Evolutionary conservation across 208 protist species (phyloP), one percentile per base, ranked within the genome.

Genomic region (Angomonas ambiguus): DNA sequence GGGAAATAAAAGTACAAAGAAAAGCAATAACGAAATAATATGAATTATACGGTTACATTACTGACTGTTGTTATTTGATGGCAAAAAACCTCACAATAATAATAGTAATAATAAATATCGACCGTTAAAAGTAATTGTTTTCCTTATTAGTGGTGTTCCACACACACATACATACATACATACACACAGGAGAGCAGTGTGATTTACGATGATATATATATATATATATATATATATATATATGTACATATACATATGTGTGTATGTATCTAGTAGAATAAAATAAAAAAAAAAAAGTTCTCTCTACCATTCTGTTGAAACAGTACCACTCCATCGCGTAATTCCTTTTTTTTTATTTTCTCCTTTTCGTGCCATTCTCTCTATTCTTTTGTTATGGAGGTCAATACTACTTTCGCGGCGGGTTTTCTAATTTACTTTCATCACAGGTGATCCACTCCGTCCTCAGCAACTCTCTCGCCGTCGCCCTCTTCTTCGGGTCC

Each of bases 391-490:
- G 61, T 55, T 41, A 3, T 16, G 18, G n/a, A 3, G 41, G 16
- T 65, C 61, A 48, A 48, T 48, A 11, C 13, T 11, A 48, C 11
- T 11, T 48, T 48, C 13, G n/a, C n/a, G 49, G 49, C 41, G 8
- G 63, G 58, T 20, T 30, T 62, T 53, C 45, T 72, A 62, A 24
- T 93, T 25, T 25, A 24, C n/a, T 25, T 30, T 25, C 83, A 0
- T 77, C 48, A 51, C 86, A 92, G 42, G 78, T 89, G 59, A 90
- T 91, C 88, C 88, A 92, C 65, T 80, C 73, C 49, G 78, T 75
- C 45, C 68, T 56, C 30, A 93, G 70, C 51, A 93, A 67, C 71
- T 85, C 69, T 10, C 66, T 69, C 2, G 87, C 87, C 0, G 83
- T 82, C 31, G 79, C 75, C 33, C 87, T 72, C 38, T 72, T 66